A percentile compares a stretch with the other conserved stretches of the same genome.
These are phyloP conservation scores for Mycogone perniciosa DNA, from an alignment of 2,329 filamentous ascomycete species.

Conservation along the genomic window DNA sequence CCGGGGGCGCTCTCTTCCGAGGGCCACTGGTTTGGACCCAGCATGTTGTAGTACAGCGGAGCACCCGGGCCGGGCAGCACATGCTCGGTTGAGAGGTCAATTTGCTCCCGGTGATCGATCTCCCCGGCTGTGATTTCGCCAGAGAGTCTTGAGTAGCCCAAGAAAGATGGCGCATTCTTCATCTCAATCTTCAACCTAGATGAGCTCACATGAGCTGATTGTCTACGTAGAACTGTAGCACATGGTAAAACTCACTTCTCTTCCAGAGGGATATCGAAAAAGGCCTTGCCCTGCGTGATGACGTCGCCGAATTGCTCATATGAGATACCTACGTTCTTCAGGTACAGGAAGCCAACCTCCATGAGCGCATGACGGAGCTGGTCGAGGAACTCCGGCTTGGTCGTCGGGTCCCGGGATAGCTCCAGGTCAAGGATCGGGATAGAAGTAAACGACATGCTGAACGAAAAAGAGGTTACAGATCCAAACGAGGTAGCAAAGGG, in stretches of 20 bases:
- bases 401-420: slow-evolving; percentile 52
- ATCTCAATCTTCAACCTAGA: slow-evolving; percentile 59
- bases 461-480: too few species aligned
- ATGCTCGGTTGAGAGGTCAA: slow-evolving; percentile 79
- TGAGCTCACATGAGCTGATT: background rate
- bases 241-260: slow-evolving; percentile 55
- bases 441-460: slow-evolving; percentile 60
- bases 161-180: slow-evolving; percentile 66
- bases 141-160: slow-evolving; percentile 61
- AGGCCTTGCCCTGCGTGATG: slow-evolving; percentile 59
- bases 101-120: slow-evolving; percentile 77
- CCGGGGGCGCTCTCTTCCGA: slow-evolving; percentile 52
- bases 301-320: slow-evolving; percentile 59
- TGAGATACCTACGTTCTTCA: slow-evolving; percentile 71
- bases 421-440: slow-evolving; percentile 75
- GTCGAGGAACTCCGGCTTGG: slow-evolving; percentile 66
- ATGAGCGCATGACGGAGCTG: slow-evolving; percentile 70
- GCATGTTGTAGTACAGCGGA: slow-evolving; percentile 67
- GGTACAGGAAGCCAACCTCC: slow-evolving; percentile 83
- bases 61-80: slow-evolving; percentile 53
- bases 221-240: background rate
- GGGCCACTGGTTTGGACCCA: slow-evolving; percentile 78
- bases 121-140: slow-evolving; percentile 67
- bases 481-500: background rate
- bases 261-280: slow-evolving; percentile 69